Evolutionary conservation across 345 rosid genomes (phyloP).

Genomic region (Salix purpurea): DNA sequence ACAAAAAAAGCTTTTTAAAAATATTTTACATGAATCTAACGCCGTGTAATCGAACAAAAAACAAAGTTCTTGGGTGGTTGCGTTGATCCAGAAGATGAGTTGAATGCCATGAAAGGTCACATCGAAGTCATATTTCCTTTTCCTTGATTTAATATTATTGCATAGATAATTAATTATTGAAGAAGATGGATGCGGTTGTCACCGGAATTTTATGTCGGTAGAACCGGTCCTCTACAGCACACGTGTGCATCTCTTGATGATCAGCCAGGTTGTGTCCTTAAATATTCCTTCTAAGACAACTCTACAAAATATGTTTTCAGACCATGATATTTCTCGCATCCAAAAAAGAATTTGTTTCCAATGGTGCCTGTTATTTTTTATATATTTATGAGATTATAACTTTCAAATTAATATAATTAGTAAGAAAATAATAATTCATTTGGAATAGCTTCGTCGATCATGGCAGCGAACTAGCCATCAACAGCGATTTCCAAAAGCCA

Average conservation of each 20-base stretch:
- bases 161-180: neutral
- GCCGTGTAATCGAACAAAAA: neutral
- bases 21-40: too few species aligned
- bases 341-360: too few species aligned
- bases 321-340: too few species aligned
- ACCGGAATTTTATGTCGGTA: neutral
- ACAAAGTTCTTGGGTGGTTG: slow-evolving; percentile 25
- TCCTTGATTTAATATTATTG: neutral
- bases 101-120: slow-evolving; percentile 27
- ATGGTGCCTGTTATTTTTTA: too few species aligned
- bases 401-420: too few species aligned
- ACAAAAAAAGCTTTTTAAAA: too few species aligned
- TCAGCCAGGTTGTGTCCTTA: slow-evolving; percentile 24
- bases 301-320: too few species aligned
- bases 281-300: neutral
- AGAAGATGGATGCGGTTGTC: neutral
- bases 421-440: too few species aligned
- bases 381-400: too few species aligned
- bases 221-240: neutral
- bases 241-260: slow-evolving; percentile 14
- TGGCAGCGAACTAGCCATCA: too few species aligned
- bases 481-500: slow-evolving; percentile 1
- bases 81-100: slow-evolving; percentile 43
- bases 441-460: too few species aligned
- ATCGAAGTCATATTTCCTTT: slow-evolving; percentile 7